Percentiles rank a stretch among this genome's conserved stretches.
phyloP scores from a whole-genome alignment of 768 basidiomycete genomes.

The Naganishia friedmannii region DNA sequence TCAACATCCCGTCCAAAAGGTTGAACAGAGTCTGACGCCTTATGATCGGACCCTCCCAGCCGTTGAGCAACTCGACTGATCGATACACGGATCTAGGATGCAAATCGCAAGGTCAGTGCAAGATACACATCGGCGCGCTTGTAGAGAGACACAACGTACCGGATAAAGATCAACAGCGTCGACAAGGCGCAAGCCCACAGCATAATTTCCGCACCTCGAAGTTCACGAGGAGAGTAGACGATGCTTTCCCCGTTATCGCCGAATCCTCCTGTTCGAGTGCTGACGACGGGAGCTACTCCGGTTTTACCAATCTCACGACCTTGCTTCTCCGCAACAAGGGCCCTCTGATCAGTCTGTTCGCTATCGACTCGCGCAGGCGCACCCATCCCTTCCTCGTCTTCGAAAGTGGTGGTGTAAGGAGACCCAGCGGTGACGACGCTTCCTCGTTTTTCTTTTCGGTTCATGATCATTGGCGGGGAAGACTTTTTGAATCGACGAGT shows the following conservation, averaged over 20 bases:
- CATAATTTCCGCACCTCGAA: slow-evolving; percentile 35
- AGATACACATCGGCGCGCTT: too few relatives aligned
- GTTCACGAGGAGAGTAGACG: neutral
- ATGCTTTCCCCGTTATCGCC: neutral
- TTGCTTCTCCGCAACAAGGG: neutral
- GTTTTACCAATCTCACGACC: neutral
- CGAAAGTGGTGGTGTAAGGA: neutral
- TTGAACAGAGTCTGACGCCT: slow-evolving; percentile 53
- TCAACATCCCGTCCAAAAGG: slow-evolving; percentile 42
- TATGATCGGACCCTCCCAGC: slow-evolving; percentile 60
- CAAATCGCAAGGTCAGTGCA: neutral
- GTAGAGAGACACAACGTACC: slow-evolving; percentile 40
- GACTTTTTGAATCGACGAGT: neutral
- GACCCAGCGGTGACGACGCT: neutral
- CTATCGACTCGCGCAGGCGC: neutral
- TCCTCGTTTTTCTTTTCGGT: slow-evolving; percentile 1
- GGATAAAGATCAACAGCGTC: slow-evolving; percentile 57
- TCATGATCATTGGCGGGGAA: neutral
- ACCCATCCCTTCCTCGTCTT: neutral
- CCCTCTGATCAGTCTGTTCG: neutral
- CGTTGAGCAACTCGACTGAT: slow-evolving; percentile 56
- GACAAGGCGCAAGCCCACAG: slow-evolving; percentile 39
- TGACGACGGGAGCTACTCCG: neutral
- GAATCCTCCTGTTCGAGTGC: neutral
- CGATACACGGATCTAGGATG: slow-evolving; percentile 56